Conservation (phyloP, 768 basidiomycete species). For the Kwoniella pini region DNA sequence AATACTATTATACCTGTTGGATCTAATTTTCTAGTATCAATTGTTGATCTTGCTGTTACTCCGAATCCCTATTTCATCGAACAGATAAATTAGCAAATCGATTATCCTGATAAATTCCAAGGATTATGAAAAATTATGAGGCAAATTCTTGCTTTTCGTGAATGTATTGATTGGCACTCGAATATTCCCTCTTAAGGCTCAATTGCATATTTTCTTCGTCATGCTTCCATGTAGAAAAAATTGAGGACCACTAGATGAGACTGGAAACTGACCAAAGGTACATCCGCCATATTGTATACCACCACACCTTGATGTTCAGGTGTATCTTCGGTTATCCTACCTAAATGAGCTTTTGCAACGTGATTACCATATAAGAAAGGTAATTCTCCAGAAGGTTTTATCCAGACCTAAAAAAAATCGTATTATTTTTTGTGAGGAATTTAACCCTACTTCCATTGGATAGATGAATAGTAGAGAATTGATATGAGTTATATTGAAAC, state of each 20-base stretch:
- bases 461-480: background rate
- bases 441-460: too few species aligned
- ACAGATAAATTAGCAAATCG: too few species aligned
- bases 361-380: slow-evolving; percentile 99
- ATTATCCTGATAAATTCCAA: too few species aligned
- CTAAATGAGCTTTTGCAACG: slow-evolving; percentile 97
- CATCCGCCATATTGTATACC: slow-evolving; percentile 91
- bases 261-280: slow-evolving; percentile 83
- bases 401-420: slow-evolving; percentile 70
- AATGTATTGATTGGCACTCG: too few species aligned
- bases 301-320: slow-evolving; percentile 99
- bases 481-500: slow-evolving; percentile 20
- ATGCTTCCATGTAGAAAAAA: too few species aligned
- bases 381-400: slow-evolving; percentile 99
- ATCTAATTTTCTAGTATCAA: slow-evolving; percentile 95
- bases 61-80: slow-evolving; percentile 19
- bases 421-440: background rate
- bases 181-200: too few species aligned
- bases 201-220: too few species aligned
- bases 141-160: too few species aligned
- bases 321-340: slow-evolving; percentile 96
- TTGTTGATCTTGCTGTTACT: slow-evolving; percentile 58
- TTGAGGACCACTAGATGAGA: too few species aligned
- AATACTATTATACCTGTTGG: slow-evolving; percentile 97
- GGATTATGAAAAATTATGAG: too few species aligned